Conservation (phyloP, 768 basidiomycete species). For the Hemileccinum rubropunctum region DNA sequence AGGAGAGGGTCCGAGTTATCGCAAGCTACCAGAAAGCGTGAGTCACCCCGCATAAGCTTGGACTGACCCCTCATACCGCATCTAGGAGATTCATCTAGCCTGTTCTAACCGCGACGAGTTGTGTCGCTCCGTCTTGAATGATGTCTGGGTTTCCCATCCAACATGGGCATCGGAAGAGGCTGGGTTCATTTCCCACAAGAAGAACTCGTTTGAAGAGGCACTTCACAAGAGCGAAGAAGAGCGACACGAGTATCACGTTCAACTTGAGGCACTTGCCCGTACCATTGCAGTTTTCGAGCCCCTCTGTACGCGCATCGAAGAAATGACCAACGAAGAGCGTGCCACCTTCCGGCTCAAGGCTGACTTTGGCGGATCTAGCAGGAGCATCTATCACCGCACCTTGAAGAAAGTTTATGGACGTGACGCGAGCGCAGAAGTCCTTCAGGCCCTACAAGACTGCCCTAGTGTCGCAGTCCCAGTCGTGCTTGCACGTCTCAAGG, state of each 20-base stretch:
- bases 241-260: conserved; percentile 95
- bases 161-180: conserved; percentile 98
- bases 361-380: conserved; percentile 86
- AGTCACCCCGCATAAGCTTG: conserved; percentile 33
- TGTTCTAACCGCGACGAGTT: conserved; percentile 95
- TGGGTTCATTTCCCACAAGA: conserved; percentile 92
- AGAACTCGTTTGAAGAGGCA: conserved; percentile 94
- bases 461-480: conserved; percentile 91
- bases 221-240: conserved; percentile 98
- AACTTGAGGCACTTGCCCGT: conserved; percentile 84
- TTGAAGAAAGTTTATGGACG: conserved; percentile 93
- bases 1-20: conserved; percentile 92
- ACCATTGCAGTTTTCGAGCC: conserved; percentile 93
- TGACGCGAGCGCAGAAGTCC: conserved; percentile 71
- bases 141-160: conserved; percentile 97
- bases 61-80: conserved; percentile 2
- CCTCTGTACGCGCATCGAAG: conserved; percentile 75
- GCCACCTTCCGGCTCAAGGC: conserved; percentile 76
- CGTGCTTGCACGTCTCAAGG: conserved; percentile 82
- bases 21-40: conserved; percentile 83
- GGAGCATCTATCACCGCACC: conserved; percentile 85
- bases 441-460: conserved; percentile 86
- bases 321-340: conserved; percentile 88
- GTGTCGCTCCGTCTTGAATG: conserved; percentile 94
- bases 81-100: conserved; percentile 80